These are phyloP conservation scores for Phaseolus lunatus DNA, from an alignment of 306 rosid species.

Conservation along the genomic window DNA sequence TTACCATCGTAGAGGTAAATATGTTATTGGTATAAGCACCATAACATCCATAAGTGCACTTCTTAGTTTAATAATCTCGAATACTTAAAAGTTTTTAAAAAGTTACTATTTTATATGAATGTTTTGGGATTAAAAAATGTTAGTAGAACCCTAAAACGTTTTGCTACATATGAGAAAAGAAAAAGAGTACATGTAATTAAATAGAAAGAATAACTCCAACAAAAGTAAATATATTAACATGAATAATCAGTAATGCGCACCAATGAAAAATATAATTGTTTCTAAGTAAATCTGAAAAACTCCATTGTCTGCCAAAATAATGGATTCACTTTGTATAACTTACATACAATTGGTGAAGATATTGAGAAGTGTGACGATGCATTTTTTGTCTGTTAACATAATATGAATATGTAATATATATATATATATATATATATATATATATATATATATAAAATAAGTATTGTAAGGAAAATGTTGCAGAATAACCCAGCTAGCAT, in stretches of 20 bases:
- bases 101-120: neutral
- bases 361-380: conserved; percentile 2
- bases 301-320: conserved; percentile 3
- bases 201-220: neutral
- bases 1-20: no score
- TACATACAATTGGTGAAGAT: neutral
- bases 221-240: neutral
- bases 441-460: no score
- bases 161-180: neutral
- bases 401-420: neutral
- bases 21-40: no score
- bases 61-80: neutral
- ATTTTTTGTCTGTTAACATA: conserved; percentile 29
- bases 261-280: neutral
- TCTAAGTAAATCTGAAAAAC: neutral
- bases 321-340: neutral
- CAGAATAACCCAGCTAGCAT: neutral
- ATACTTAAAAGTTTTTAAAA: neutral
- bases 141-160: neutral
- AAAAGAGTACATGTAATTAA: neutral
- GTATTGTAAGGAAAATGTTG: conserved; percentile 7
- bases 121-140: neutral
- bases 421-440: no score
- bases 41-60: no score
- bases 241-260: neutral